Conservation (phyloP, 73 alveolate species). For the Diophrys sp. region DNA sequence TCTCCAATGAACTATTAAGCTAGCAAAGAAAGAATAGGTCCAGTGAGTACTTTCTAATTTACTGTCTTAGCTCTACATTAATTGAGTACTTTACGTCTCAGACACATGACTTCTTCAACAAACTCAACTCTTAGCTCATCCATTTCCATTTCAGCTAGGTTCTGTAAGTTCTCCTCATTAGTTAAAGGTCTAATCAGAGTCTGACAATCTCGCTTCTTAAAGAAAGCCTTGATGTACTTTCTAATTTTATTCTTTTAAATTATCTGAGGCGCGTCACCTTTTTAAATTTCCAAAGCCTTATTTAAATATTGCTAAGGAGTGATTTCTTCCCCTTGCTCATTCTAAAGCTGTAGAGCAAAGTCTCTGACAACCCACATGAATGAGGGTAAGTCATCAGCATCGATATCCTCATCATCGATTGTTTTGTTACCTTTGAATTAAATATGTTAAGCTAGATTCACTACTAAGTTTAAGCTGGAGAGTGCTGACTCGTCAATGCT, state of each 20-base stretch:
- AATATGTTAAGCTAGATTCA: slow-evolving; percentile 82
- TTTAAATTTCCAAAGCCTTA: slow-evolving; percentile 46
- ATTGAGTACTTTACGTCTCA: slow-evolving; percentile 59
- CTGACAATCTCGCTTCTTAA: slow-evolving; percentile 85
- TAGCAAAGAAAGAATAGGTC: slow-evolving; percentile 30
- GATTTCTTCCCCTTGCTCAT: slow-evolving; percentile 50
- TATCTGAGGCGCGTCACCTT: slow-evolving; percentile 50
- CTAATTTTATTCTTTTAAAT: slow-evolving; percentile 82
- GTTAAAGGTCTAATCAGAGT: slow-evolving; percentile 88
- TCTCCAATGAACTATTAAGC: slow-evolving; percentile 23
- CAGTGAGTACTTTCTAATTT: slow-evolving; percentile 43
- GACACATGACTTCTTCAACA: slow-evolving; percentile 59
- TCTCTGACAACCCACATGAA: slow-evolving; percentile 88
- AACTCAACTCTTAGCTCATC: slow-evolving; percentile 70
- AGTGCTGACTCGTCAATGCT: slow-evolving; percentile 92
- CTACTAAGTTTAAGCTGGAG: slow-evolving; percentile 75
- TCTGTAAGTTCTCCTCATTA: slow-evolving; percentile 75
- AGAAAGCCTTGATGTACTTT: slow-evolving; percentile 74
- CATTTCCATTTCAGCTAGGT: slow-evolving; percentile 58
- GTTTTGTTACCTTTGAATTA: slow-evolving; percentile 66
- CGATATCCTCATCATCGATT: slow-evolving; percentile 75
- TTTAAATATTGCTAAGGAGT: slow-evolving; percentile 51
- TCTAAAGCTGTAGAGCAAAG: slow-evolving; percentile 62
- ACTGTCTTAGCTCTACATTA: slow-evolving; percentile 54
- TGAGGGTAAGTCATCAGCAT: slow-evolving; percentile 62